phyloP scores from a whole-genome alignment of 2,329 filamentous ascomycete species.

The Cordyceps farinosa region DNA sequence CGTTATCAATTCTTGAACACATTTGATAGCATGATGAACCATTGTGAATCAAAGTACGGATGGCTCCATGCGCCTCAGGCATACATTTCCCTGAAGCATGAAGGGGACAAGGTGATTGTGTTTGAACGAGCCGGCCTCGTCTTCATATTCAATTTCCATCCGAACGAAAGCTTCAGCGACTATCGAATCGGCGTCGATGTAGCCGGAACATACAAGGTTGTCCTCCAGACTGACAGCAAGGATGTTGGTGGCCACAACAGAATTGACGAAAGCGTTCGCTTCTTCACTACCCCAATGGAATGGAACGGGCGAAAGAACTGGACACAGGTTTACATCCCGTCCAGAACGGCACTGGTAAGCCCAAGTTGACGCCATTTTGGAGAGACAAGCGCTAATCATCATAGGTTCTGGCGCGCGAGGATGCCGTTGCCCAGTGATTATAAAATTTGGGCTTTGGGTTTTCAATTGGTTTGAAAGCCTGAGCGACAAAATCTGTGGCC shows the following conservation, averaged over 20 bases:
- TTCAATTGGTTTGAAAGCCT: background rate
- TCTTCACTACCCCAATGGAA: conserved; percentile 84
- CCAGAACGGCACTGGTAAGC: conserved; percentile 76
- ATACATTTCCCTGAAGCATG: conserved; percentile 90
- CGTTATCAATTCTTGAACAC: conserved; percentile 90
- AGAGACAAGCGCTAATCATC: background rate
- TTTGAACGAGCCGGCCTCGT: conserved; percentile 89
- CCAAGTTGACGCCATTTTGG: background rate
- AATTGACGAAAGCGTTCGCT: conserved; percentile 74
- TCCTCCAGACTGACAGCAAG: conserved; percentile 75
- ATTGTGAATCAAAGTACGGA: conserved; percentile 79
- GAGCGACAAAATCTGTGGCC: background rate
- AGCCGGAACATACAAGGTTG: conserved; percentile 79
- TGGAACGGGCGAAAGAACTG: conserved; percentile 93
- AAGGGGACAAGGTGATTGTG: conserved; percentile 88
- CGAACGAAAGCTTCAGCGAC: conserved; percentile 78
- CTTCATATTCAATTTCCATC: conserved; percentile 96
- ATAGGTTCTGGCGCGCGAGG: conserved; percentile 52
- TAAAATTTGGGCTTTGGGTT: background rate
- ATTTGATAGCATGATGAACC: conserved; percentile 91
- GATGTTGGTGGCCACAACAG: conserved; percentile 77
- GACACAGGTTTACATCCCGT: conserved; percentile 86
- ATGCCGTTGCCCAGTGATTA: conserved; percentile 24
- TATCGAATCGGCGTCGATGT: conserved; percentile 87
- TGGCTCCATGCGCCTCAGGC: conserved; percentile 86